Evolutionary conservation across 805 yeast genomes (phyloP).

Genomic region (Zygoascus flipseniorum): DNA sequence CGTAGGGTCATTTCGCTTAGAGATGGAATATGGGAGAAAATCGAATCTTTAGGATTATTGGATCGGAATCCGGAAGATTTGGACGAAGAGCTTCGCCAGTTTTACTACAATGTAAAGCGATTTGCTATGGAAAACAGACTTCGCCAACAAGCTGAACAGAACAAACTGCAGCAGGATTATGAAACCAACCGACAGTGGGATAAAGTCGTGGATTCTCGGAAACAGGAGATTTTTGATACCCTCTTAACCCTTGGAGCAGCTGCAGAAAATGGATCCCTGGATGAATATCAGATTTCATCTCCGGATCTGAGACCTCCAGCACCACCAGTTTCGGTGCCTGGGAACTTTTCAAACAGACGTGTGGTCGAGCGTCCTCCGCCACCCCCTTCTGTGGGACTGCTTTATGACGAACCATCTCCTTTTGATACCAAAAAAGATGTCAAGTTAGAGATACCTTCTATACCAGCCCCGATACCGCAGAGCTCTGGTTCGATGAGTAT

Average conservation of each 20-base stretch:
- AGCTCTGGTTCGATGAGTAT: background rate
- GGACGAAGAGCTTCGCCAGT: conserved; percentile 4
- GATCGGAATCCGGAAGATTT: conserved; percentile 5
- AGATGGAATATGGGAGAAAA: conserved; percentile 11
- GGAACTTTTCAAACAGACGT: background rate
- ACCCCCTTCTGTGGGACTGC: background rate
- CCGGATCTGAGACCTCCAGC: background rate
- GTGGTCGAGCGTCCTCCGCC: background rate
- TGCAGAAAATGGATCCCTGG: background rate
- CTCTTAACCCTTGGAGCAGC: background rate
- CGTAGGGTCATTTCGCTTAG: conserved; percentile 11
- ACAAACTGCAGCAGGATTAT: background rate
- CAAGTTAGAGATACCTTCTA: background rate
- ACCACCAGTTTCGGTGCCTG: background rate
- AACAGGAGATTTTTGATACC: background rate
- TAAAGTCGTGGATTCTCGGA: background rate
- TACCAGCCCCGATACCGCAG: background rate
- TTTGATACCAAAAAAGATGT: background rate
- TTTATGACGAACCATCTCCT: background rate
- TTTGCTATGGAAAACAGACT: conserved; percentile 8
- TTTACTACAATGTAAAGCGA: conserved; percentile 7
- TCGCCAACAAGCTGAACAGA: background rate
- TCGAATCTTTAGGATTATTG: conserved; percentile 8
- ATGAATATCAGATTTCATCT: background rate
- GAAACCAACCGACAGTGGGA: background rate